Evolutionary conservation across 2,329 filamentous ascomycete species (phyloP), one percentile per base, ranked within the genome.

Genomic region (Cucurbitaria berberidis): DNA sequence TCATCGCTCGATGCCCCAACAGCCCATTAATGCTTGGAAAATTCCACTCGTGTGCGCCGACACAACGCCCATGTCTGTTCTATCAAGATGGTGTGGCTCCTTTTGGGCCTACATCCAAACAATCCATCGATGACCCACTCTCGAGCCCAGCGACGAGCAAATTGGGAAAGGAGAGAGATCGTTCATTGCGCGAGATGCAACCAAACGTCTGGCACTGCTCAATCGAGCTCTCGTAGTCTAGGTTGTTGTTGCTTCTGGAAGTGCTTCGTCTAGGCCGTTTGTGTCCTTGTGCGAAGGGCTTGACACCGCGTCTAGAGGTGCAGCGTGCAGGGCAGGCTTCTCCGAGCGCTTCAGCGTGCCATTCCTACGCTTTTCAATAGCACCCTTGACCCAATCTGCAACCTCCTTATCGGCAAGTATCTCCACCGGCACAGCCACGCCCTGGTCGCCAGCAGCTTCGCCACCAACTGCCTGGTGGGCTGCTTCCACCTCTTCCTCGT

Each of bases 241-340:
- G 15, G 62, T 57, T 22, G 62, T 55, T 35, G 60, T 51, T 48
- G 63, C 61, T 44, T 48, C 48, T n/a, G 62, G 48, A 8, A 59
- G 44, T 35, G 67, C 59, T 13, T 53, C 53, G 6, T 68, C 66
- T 11, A 70, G 38, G 4, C 61, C 60, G 34, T 67, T 68, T 5
- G 58, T 51, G 15, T 61, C 65, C 21, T 65, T 69, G 15, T 62
- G 61, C 16, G 64, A 63, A 39, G 75, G 75, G 48, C 72, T 77
- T 19, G 69, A 64, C 30, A 93, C 84, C 11, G 84, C 85, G 73
- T 96, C 90, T 39, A 98, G 77, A 1, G 93, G 91, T 21, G 90
- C 93, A 5, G 91, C 88, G 73, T 98, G 95, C 57, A 98, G 77
- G 3, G 95, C 93, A 15, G 95, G 95, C 68, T 89, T 90, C 43